Percentiles rank a stretch among this genome's conserved stretches.
These are phyloP conservation scores for Parsonsia alboflavescens DNA, from an alignment of 257 asterid genomes.

Conservation along the genomic window DNA sequence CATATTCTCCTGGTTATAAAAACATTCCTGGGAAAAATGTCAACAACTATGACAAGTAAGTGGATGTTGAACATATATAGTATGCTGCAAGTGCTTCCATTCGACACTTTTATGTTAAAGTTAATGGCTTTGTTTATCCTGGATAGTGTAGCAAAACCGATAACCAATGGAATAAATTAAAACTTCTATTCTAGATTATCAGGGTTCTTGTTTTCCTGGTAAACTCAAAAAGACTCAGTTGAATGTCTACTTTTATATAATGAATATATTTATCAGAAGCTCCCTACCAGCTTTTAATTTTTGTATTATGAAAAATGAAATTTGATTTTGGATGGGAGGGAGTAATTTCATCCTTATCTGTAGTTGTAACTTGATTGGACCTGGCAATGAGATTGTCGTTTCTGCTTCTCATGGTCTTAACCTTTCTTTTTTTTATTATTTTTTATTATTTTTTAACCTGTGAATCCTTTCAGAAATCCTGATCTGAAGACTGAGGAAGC, in stretches of 20 bases:
- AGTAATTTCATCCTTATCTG: not conserved
- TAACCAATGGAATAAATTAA: not conserved
- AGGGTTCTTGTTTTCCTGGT: not conserved
- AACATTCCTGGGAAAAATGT: constrained; percentile 15
- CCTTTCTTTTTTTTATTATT: not conserved
- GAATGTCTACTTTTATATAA: no score
- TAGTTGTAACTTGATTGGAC: not conserved
- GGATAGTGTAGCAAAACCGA: not conserved
- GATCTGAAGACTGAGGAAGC: constrained; percentile 19
- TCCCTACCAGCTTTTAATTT: no score
- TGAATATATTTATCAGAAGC: no score
- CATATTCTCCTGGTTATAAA: constrained; percentile 22
- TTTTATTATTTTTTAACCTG: not conserved
- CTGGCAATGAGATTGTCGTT: not conserved
- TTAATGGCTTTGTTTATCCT: not conserved
- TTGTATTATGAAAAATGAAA: no score
- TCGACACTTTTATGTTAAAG: not conserved
- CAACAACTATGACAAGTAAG: constrained; percentile 20
- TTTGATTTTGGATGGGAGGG: no score
- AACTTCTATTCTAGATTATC: not conserved
- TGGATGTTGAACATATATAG: not conserved
- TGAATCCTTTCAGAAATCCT: constrained; percentile 14
- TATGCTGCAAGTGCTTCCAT: not conserved
- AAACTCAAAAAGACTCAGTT: no score
- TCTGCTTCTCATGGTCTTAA: not conserved